Conservation (phyloP, 1,284 basidiomycete species). For the Dichomitus squalens region DNA sequence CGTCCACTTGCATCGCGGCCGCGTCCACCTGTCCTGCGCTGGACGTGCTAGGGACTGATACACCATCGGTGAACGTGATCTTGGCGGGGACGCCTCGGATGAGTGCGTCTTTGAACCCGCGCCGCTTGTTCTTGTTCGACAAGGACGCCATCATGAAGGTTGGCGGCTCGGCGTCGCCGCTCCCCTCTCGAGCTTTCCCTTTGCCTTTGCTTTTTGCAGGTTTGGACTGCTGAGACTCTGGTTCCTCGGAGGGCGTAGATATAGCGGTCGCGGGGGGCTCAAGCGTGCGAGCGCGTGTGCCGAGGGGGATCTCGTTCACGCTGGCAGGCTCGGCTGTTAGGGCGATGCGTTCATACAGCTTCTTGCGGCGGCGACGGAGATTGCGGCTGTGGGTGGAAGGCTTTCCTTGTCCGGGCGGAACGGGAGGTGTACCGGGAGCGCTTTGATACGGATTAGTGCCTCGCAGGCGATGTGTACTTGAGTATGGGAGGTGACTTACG, state of each 20-base stretch:
- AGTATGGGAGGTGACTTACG: not conserved
- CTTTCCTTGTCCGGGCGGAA: conserved; percentile 70
- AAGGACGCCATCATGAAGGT: conserved; percentile 58
- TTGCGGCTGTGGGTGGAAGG: conserved; percentile 68
- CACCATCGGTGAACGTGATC: conserved; percentile 54
- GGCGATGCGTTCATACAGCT: conserved; percentile 39
- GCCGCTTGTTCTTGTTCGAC: conserved; percentile 75
- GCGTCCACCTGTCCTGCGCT: not conserved
- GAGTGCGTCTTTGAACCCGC: conserved; percentile 61
- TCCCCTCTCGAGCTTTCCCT: not conserved
- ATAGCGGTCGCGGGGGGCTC: conserved; percentile 1
- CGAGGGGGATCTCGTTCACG: conserved; percentile 42
- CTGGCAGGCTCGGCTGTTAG: conserved; percentile 18
- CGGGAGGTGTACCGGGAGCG: conserved; percentile 25
- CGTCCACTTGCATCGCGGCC: conserved; percentile 10
- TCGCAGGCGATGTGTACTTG: not conserved
- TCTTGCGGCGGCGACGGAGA: conserved; percentile 56
- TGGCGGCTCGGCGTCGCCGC: conserved; percentile 9
- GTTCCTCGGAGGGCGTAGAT: not conserved
- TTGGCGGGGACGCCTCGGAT: conserved; percentile 49
- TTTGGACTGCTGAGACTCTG: not conserved
- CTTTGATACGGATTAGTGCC: not conserved
- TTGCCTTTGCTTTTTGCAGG: conserved; percentile 1
- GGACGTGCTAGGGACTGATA: not conserved
- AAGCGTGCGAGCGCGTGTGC: conserved; percentile 17